Base-by-base conservation (phyloP, 2,329 filamentous ascomycete genomes). In the Aureobasidium sp. region DNA sequence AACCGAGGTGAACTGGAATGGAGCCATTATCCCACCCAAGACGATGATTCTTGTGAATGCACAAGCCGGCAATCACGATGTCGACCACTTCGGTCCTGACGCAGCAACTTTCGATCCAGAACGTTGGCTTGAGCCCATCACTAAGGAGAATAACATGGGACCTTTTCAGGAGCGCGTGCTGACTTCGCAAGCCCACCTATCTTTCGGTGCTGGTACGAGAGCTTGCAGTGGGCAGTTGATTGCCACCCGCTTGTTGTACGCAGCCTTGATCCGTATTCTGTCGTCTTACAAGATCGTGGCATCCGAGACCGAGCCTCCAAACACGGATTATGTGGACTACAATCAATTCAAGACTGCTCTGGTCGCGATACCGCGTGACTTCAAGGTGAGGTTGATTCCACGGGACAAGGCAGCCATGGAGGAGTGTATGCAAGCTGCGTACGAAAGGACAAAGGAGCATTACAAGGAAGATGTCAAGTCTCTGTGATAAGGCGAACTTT, bases 291-390 rank as follows among this genome's bases (percentile, higher is more conserved):
- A 74, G 65, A 79, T 82, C 60, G 76, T 82, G 36, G 75, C 82
- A 27, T 77, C 75, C 66, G 73, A 79, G 56, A 67, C 69, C 0
- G 72, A 78, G 47, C 82, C 83, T 0, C 83, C 83, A 0, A 85
- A 84, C 65, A 85, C 82, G 0, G 82, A 85, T 67, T 85, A 85
- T 64, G 79, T 85, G 5, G 82, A 86, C 5, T 85, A 85, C 66
- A 86, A 85, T 66, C 77, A 81, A 67, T 79, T 84, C 66, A 85
- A 85, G 71, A 80, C 78, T 1, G 83, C 83, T 0, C 66, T 86
- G 37, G 83, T 85, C 14, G 83, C 84, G 0, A 85, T 86, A 56
- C 84, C 83, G 1, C 71, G 78, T 48, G 78, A 83, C 48, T 86
- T 85, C 69, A 83, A 82, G 67, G 78, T 85, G 5, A 81, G 74